phyloP scores from a whole-genome alignment of 169 alveolate species.

The Haemoproteus tartakovskyi region DNA sequence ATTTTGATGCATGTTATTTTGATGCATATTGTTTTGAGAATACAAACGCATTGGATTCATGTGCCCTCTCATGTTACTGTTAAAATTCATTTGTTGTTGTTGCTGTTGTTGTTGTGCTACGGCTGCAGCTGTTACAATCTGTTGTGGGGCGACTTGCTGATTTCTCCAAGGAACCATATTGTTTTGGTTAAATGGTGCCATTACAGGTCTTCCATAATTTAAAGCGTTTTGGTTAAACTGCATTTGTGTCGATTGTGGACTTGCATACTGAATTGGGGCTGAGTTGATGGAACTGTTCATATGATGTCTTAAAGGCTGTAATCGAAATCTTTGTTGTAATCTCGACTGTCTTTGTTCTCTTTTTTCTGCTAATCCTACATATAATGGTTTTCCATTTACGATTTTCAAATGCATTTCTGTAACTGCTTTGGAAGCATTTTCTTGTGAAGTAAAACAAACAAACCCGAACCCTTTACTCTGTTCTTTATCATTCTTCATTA shows the following conservation, averaged over 20 bases:
- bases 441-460: slow-evolving; percentile 94
- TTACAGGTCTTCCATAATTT: slow-evolving; percentile 62
- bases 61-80: slow-evolving; percentile 41
- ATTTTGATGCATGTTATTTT: slow-evolving; percentile 32
- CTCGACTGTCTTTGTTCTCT: slow-evolving; percentile 87
- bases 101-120: slow-evolving; percentile 52
- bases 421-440: slow-evolving; percentile 96
- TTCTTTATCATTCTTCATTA: slow-evolving; percentile 92
- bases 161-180: slow-evolving; percentile 61
- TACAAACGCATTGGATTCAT: slow-evolving; percentile 60
- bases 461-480: slow-evolving; percentile 96
- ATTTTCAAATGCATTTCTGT: slow-evolving; percentile 93
- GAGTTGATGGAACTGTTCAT: slow-evolving; percentile 66
- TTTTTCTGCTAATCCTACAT: slow-evolving; percentile 92
- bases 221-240: slow-evolving; percentile 56
- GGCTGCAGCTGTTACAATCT: slow-evolving; percentile 15
- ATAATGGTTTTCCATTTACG: slow-evolving; percentile 87
- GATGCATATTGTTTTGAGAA: slow-evolving; percentile 38
- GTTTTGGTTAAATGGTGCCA: slow-evolving; percentile 48
- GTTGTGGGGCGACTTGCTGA: slow-evolving; percentile 64
- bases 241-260: slow-evolving; percentile 53
- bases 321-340: slow-evolving; percentile 86
- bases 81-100: slow-evolving; percentile 43
- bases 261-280: slow-evolving; percentile 67
- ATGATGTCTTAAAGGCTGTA: slow-evolving; percentile 77